Evolutionary conservation across 208 protist species (phyloP), one percentile per base, ranked within the genome.

Genomic region (Wallacemonas collosoma): DNA sequence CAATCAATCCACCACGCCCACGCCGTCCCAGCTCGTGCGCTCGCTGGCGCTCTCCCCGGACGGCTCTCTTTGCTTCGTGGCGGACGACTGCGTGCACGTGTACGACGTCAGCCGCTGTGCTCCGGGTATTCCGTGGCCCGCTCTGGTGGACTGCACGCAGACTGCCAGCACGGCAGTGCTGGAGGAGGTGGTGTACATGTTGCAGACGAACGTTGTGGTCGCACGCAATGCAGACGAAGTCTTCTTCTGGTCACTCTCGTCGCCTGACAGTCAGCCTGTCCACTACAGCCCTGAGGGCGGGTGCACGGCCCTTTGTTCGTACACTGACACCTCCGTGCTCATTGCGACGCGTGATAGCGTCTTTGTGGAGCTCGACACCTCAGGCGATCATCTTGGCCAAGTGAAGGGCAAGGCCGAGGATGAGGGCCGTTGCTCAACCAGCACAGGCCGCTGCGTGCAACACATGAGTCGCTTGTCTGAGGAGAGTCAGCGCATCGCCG

Each of bases 41-140:
- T 62, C 77, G 44, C 80, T 96, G 76, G 68, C 75, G 3, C 68
- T 96, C 1, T 93, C 91, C 38, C 36, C 57, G 2, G 91, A 96
- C 71, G 87, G 76, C 54, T 87, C 82, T 6, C 72, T 94, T 26
- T 96, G 91, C 70, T 88, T 91, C 54, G 78, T 94, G 26, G 86
- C 88, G 3, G 91, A 96, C 66, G 91, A 96, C 75, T 86, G 74
- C 70, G 75, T 96, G 17, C 82, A 94, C 71, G 69, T 91, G 5
- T 96, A 92, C 67, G 71, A 71, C 17, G 68, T 87, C 43, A 66
- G 53, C n/a, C 41, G 68, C 38, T 85, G 88, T 76, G 44, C 39
- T 47, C 86, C 91, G 0, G 91, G 91, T 1, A 77, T 88, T 51
- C 64, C 56, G 44, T 94, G 88, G 89, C 67, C 80, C 17, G 70